Evolutionary conservation across 306 rosid genomes (phyloP), one percentile per base, ranked within the genome.

Genomic region (Urtica urens): DNA sequence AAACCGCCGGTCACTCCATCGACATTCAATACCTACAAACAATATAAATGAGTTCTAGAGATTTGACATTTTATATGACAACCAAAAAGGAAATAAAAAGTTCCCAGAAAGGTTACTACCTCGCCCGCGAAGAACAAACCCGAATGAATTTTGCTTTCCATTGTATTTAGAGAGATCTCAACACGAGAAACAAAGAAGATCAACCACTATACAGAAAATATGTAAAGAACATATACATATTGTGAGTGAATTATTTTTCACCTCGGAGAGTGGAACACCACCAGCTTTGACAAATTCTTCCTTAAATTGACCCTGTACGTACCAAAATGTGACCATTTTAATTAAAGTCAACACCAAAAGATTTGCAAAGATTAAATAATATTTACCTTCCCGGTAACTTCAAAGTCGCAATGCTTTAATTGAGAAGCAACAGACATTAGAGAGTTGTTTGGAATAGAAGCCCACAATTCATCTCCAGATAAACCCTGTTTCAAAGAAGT

Each of bases 261-360:
- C 96, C 96, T 83, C 95, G 6, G 86, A 78, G 12, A 88, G 78
- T 18, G 90, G 93, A 62, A 88, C 82, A 41, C 96, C 96, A 25
- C 96, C 96, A 17, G 96, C 88, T 35, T 94, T 88, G 58, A 88
- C 93, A 70, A 88, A 88, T 72, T 88, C 96, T 65, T 88, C 96
- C 71, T 88, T 88, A 53, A 81, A 88, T 81, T 68, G 93, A 70
- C 93, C 93, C 96, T 87, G 64, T 31, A 46, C 49, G 58, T 63
- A 6, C n/a, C 15, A 11, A 49, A 37, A 60, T 54, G 40, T 29
- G 39, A 43, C 55, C 56, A 37, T 39, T 35, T 47, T 8, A 48
- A 22, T 34, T 23, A 60, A 9, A 30, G 38, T 0, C 12, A 2
- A 22, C 0, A 29, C n/a, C 10, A 9, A 2, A 2, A 14, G 13